phyloP scores from a whole-genome alignment of 371 early-diverging fungal species.

The Dipsacomyces acuminosporus region DNA sequence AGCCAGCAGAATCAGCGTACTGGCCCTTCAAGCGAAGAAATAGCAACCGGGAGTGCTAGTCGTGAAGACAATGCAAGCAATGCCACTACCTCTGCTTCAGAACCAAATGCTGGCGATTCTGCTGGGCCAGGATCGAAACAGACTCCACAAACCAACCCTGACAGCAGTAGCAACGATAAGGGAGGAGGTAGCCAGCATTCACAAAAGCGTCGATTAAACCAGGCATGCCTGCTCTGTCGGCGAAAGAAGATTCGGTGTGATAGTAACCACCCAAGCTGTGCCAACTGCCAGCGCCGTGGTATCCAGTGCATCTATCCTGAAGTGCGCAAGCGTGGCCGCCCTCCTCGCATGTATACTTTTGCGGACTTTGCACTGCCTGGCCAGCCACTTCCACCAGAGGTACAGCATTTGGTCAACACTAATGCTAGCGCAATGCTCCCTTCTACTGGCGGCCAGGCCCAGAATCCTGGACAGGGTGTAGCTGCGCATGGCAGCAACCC shows the following conservation, averaged over 20 bases:
- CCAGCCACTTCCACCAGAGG: constrained; percentile 47
- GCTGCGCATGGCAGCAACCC: neutral
- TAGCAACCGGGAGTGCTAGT: neutral
- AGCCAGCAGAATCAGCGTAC: neutral
- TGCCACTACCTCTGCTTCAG: no score
- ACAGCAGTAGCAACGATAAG: constrained; percentile 2
- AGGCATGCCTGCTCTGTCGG: constrained; percentile 46
- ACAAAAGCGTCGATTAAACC: constrained; percentile 43
- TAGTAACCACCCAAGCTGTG: constrained; percentile 40
- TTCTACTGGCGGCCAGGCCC: neutral
- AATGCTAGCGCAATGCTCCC: constrained; percentile 38
- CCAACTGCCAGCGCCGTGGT: constrained; percentile 43
- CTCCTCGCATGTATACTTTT: constrained; percentile 47
- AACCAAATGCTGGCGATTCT: no score
- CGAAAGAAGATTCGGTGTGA: constrained; percentile 47
- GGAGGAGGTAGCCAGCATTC: constrained; percentile 4
- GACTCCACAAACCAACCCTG: neutral
- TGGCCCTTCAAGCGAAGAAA: neutral
- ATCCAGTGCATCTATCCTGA: constrained; percentile 48
- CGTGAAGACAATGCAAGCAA: neutral
- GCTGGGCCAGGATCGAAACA: neutral
- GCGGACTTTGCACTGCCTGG: constrained; percentile 46
- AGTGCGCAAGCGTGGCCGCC: constrained; percentile 46
- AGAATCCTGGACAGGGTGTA: neutral
- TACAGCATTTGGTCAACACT: constrained; percentile 24